phyloP scores from a whole-genome alignment of 352 stramenopile species.

The Pythium phragmiticola region DNA sequence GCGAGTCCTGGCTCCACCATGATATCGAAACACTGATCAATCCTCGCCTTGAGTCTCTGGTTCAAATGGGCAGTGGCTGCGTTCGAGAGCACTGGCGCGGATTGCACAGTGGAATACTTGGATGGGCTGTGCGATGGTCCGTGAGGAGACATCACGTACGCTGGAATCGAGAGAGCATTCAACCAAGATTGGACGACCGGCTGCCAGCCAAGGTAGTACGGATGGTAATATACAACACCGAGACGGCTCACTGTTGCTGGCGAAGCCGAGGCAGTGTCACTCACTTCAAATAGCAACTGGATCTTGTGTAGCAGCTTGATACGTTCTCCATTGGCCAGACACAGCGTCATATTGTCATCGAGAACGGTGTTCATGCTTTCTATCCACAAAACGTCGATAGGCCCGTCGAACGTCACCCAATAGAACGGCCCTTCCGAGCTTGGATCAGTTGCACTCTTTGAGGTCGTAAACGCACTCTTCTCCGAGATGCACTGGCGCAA shows the following conservation, averaged over 20 bases:
- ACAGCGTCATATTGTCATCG: constrained; percentile 91
- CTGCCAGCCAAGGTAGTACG: constrained; percentile 57
- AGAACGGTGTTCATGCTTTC: constrained; percentile 89
- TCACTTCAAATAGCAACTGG: constrained; percentile 92
- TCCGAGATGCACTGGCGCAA: constrained; percentile 69
- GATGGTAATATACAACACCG: constrained; percentile 90
- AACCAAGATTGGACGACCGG: constrained; percentile 66
- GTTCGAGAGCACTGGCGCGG: background rate
- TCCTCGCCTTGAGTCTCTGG: constrained; percentile 36
- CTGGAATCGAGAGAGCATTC: constrained; percentile 36
- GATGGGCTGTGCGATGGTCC: constrained; percentile 19
- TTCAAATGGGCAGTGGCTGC: constrained; percentile 24
- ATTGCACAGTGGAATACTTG: constrained; percentile 17
- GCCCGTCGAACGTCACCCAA: constrained; percentile 86
- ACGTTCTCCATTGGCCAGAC: constrained; percentile 85
- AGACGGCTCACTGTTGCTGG: constrained; percentile 91
- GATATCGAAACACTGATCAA: constrained; percentile 61
- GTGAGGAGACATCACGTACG: constrained; percentile 6
- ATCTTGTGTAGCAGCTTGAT: constrained; percentile 86
- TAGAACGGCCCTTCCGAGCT: constrained; percentile 44
- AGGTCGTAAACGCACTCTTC: constrained; percentile 48
- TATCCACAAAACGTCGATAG: constrained; percentile 84
- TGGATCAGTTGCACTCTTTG: constrained; percentile 14
- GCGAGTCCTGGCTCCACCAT: constrained; percentile 52
- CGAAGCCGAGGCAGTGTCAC: constrained; percentile 87